Evolutionary conservation across 768 basidiomycete species (phyloP).

Genomic region (Trametes maxima): DNA sequence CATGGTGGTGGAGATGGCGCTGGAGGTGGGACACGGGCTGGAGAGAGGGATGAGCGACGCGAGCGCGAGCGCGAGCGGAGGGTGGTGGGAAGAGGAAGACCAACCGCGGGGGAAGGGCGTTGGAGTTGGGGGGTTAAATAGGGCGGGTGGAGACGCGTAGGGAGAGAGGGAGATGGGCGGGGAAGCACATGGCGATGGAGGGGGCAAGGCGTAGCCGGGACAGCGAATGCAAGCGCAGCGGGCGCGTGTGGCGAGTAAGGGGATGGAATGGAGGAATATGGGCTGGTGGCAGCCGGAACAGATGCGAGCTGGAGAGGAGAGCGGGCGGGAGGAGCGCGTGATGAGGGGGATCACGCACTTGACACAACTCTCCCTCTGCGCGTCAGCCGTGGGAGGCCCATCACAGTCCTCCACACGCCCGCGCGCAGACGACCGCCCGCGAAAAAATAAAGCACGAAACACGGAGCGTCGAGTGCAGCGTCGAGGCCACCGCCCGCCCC

Average conservation of each 20-base stretch:
- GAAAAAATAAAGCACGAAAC: no score
- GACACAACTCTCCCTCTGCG: conserved; percentile 5
- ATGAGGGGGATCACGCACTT: background rate
- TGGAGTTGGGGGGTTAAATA: conserved; percentile 6
- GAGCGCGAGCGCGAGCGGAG: background rate
- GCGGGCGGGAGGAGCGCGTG: conserved; percentile 6
- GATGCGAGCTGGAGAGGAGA: no score
- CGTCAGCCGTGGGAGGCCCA: conserved; percentile 5
- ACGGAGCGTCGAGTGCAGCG: no score
- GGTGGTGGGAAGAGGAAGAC: conserved; percentile 4
- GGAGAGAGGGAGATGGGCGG: background rate
- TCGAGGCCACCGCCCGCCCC: no score
- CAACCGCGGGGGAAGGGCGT: background rate
- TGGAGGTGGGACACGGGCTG: conserved; percentile 4
- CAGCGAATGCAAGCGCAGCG: conserved; percentile 4
- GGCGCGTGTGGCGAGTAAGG: conserved; percentile 1
- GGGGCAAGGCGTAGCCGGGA: background rate
- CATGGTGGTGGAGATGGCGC: conserved; percentile 8
- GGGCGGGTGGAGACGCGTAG: background rate
- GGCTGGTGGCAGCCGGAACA: no score
- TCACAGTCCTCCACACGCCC: no score
- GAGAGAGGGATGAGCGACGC: background rate
- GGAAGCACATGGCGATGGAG: conserved; percentile 7
- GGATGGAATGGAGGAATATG: background rate
- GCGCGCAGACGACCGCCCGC: no score